phyloP scores from a whole-genome alignment of 108 stramenopile genomes.

The Fistulifera solaris region DNA sequence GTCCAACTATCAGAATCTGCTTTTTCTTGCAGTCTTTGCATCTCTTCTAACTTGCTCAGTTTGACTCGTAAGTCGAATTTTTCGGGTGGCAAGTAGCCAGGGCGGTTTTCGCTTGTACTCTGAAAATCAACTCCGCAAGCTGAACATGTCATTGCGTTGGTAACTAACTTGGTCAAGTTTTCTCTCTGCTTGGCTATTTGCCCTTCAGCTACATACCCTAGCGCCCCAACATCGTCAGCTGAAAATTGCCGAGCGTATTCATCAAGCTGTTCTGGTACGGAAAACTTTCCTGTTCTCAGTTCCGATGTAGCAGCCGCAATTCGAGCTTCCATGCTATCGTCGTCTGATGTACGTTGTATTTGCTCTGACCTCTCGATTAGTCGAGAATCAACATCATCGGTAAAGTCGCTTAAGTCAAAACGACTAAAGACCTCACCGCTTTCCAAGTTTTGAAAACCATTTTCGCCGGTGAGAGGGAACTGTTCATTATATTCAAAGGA shows the following conservation, averaged over 20 bases:
- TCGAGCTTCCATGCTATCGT: constrained; percentile 42
- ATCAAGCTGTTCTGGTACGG: constrained; percentile 58
- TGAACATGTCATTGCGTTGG: constrained; percentile 73
- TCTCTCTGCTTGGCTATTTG: too few species aligned
- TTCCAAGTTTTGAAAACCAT: constrained; percentile 3
- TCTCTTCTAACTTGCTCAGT: constrained; percentile 64
- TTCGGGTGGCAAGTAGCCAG: constrained; percentile 71
- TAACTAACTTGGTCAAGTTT: constrained; percentile 28
- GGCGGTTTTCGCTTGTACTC: constrained; percentile 37
- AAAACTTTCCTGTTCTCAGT: constrained; percentile 14
- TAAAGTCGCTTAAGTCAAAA: constrained; percentile 1
- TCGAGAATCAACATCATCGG: constrained; percentile 6
- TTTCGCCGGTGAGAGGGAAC: not conserved
- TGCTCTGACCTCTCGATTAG: constrained; percentile 14
- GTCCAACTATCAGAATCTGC: constrained; percentile 72
- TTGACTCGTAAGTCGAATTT: constrained; percentile 67
- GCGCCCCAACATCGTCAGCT: constrained; percentile 10
- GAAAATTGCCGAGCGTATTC: constrained; percentile 60
- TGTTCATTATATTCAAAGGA: constrained; percentile 2
- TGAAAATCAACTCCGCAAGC: constrained; percentile 85
- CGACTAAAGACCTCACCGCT: constrained; percentile 1
- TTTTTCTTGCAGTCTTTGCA: constrained; percentile 65
- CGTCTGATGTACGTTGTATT: constrained; percentile 9
- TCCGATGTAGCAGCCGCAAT: constrained; percentile 32
- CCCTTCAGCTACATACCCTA: too few species aligned